Conservation (phyloP, 2,329 filamentous ascomycete genomes). For the Penicillium hordei region DNA sequence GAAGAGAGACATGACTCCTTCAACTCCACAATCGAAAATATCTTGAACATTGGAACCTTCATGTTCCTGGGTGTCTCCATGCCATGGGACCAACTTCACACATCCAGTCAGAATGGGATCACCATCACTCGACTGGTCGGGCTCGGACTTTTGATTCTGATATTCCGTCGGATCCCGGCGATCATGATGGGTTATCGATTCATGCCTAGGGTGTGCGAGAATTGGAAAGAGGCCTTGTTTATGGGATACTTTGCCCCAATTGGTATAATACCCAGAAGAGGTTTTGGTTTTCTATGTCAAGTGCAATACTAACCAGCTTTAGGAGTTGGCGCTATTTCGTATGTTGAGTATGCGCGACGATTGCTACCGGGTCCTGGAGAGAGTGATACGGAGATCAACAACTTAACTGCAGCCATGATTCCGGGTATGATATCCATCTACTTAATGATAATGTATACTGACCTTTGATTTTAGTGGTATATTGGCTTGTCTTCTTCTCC, state of each 20-base stretch:
- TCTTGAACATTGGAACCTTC: conserved; percentile 62
- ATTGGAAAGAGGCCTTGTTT: conserved; percentile 60
- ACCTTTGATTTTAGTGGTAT: conserved; percentile 40
- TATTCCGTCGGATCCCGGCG: conserved; percentile 59
- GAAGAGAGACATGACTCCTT: conserved; percentile 60
- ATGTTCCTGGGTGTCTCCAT: conserved; percentile 59
- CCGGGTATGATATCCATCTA: conserved; percentile 30
- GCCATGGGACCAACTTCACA: conserved; percentile 57
- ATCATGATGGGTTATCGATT: conserved; percentile 56
- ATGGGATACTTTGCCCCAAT: conserved; percentile 58
- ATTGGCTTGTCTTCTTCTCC: conserved; percentile 47
- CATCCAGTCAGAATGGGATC: conserved; percentile 55
- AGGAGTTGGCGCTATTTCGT: conserved; percentile 49
- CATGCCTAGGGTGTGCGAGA: conserved; percentile 54
- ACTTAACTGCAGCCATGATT: conserved; percentile 41
- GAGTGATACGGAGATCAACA: conserved; percentile 44
- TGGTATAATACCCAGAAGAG: conserved; percentile 22
- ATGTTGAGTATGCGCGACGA: conserved; percentile 48
- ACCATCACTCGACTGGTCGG: conserved; percentile 52
- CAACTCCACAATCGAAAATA: conserved; percentile 58
- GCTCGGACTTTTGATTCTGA: conserved; percentile 54
- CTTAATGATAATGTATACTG: neutral
- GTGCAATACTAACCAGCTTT: neutral
- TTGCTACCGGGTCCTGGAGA: conserved; percentile 45
- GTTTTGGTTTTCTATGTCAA: neutral